Evolutionary conservation across 352 stramenopile species (phyloP).

Genomic region (Pythium vanterpoolii): DNA sequence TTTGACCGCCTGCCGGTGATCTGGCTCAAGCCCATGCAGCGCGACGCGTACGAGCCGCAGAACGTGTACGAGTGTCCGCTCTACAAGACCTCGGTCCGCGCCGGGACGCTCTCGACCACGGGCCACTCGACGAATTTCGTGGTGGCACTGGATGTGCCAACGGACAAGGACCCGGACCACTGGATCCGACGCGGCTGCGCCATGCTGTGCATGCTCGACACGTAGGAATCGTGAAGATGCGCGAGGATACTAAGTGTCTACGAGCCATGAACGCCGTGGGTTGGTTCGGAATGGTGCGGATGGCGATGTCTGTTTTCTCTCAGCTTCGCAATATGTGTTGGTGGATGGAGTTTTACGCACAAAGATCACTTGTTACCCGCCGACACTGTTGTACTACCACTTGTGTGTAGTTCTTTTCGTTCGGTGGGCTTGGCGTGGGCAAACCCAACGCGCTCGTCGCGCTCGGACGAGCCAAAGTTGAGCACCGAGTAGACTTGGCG

Average conservation of each 20-base stretch:
- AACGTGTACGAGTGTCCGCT: slow-evolving; percentile 86
- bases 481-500: slow-evolving; percentile 15
- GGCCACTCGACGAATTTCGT: slow-evolving; percentile 97
- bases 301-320: too few species aligned
- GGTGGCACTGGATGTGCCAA: slow-evolving; percentile 83
- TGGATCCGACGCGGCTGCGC: slow-evolving; percentile 93
- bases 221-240: slow-evolving; percentile 45
- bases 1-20: slow-evolving; percentile 67
- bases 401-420: too few species aligned
- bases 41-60: slow-evolving; percentile 53
- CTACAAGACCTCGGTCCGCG: slow-evolving; percentile 88
- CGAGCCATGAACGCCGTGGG: too few species aligned
- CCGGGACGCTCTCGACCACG: slow-evolving; percentile 93
- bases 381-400: too few species aligned
- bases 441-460: slow-evolving; percentile 11
- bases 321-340: too few species aligned
- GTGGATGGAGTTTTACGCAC: too few species aligned
- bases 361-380: too few species aligned
- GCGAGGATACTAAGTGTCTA: too few species aligned
- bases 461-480: slow-evolving; percentile 14
- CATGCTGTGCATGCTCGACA: slow-evolving; percentile 94
- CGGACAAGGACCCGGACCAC: slow-evolving; percentile 78
- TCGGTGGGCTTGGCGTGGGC: slow-evolving; percentile 1
- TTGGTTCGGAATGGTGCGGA: too few species aligned
- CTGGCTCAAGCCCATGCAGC: slow-evolving; percentile 52